Conservation (phyloP, 441 rosid genomes). For the Kokia cookei region DNA sequence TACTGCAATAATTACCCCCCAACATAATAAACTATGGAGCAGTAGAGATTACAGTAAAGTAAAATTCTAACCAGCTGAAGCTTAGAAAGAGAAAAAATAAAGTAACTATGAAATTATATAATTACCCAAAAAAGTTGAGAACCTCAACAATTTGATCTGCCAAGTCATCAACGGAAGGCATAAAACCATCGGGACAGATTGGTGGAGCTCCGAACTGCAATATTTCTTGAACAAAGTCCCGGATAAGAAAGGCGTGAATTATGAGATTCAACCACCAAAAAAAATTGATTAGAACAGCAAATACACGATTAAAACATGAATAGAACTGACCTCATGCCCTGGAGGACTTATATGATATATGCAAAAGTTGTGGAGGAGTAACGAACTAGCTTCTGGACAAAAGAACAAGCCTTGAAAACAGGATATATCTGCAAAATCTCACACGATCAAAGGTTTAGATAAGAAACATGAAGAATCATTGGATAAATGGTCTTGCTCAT, state of each 20-base stretch:
- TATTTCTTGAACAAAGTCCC: constrained; percentile 54
- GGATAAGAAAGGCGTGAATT: constrained; percentile 33
- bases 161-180: constrained; percentile 78
- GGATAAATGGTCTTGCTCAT: neutral
- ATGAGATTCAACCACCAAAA: constrained; percentile 1
- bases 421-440: constrained; percentile 59
- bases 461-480: neutral
- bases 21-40: neutral
- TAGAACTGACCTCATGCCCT: constrained; percentile 84
- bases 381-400: constrained; percentile 87
- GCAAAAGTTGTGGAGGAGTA: constrained; percentile 93
- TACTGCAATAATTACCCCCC: neutral
- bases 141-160: constrained; percentile 87
- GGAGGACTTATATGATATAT: constrained; percentile 91
- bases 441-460: neutral
- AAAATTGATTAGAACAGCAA: neutral
- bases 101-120: neutral
- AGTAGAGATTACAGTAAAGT: constrained; percentile 1
- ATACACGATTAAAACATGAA: neutral
- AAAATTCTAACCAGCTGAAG: neutral
- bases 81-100: neutral
- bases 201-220: constrained; percentile 95
- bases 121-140: constrained; percentile 88
- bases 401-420: constrained; percentile 89
- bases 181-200: constrained; percentile 42